A percentile compares a stretch with the other conserved stretches of the same genome.
phyloP scores from a whole-genome alignment of 805 yeast species.

The Metschnikowia lochheadii region DNA sequence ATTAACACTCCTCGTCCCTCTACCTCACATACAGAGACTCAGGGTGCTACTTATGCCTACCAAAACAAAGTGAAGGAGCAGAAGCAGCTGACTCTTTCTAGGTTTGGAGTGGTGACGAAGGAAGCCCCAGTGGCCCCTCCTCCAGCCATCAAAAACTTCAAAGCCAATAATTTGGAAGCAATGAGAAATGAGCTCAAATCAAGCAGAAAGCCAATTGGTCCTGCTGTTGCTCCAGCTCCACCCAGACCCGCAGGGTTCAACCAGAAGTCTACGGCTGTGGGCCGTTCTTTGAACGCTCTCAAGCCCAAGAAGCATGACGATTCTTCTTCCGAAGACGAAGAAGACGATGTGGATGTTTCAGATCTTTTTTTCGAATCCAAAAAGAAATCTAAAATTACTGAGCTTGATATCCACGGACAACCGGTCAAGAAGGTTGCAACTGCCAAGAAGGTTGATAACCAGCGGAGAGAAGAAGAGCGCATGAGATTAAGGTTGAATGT shows the following conservation, averaged over 20 bases:
- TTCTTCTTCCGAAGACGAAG: conserved; percentile 30
- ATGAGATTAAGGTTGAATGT: conserved; percentile 80
- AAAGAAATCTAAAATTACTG: conserved; percentile 34
- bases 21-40: neutral
- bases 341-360: conserved; percentile 34
- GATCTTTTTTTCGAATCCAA: conserved; percentile 38
- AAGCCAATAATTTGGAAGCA: conserved; percentile 30
- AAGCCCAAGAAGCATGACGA: conserved; percentile 28
- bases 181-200: conserved; percentile 30
- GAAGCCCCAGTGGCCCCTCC: conserved; percentile 36
- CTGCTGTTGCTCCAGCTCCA: conserved; percentile 39
- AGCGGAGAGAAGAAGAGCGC: conserved; percentile 59
- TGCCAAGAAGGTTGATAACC: conserved; percentile 30
- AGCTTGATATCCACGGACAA: conserved; percentile 43
- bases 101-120: conserved; percentile 31
- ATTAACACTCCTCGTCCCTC: conserved; percentile 9
- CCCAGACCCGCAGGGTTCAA: conserved; percentile 55
- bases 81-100: conserved; percentile 33
- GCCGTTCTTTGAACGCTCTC: conserved; percentile 35
- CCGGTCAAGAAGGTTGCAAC: conserved; percentile 24
- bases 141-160: conserved; percentile 26
- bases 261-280: conserved; percentile 26
- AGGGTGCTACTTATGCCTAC: conserved; percentile 13
- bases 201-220: conserved; percentile 17
- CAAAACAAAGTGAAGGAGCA: conserved; percentile 21